A percentile compares a stretch with the other conserved stretches of the same genome.
Conservation (phyloP, 2,329 filamentous ascomycete species). For the Fusarium paranaense region DNA sequence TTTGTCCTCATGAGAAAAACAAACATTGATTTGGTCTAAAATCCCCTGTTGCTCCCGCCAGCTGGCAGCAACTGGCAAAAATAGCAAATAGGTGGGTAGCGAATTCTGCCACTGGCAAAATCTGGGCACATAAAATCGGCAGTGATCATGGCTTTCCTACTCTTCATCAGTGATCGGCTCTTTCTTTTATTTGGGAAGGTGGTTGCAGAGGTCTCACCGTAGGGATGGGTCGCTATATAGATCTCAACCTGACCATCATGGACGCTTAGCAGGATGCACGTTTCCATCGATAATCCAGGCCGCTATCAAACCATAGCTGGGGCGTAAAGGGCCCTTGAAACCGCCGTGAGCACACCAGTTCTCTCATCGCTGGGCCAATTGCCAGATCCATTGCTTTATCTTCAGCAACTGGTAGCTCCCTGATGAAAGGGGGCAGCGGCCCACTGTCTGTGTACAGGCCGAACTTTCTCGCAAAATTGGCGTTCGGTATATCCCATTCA, state of each 20-base stretch:
- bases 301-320: conserved; percentile 58
- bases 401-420: conserved; percentile 56
- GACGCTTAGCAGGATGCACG: conserved; percentile 13
- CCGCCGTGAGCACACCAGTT: conserved; percentile 45
- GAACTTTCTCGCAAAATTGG: conserved; percentile 58
- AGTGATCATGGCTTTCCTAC: background rate
- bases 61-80: background rate
- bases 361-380: conserved; percentile 43
- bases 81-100: background rate
- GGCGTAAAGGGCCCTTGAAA: conserved; percentile 59
- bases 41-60: background rate
- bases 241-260: background rate
- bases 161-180: background rate
- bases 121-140: background rate
- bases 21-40: background rate
- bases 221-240: background rate
- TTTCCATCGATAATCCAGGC: conserved; percentile 56
- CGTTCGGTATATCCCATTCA: conserved; percentile 55
- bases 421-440: conserved; percentile 49
- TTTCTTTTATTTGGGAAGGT: background rate
- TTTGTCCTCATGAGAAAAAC: background rate
- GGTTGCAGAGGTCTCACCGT: background rate
- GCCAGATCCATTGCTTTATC: conserved; percentile 53
- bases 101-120: background rate
- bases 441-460: conserved; percentile 49